Conservation (phyloP, 768 basidiomycete species). For the Tylopilus intermedius region DNA sequence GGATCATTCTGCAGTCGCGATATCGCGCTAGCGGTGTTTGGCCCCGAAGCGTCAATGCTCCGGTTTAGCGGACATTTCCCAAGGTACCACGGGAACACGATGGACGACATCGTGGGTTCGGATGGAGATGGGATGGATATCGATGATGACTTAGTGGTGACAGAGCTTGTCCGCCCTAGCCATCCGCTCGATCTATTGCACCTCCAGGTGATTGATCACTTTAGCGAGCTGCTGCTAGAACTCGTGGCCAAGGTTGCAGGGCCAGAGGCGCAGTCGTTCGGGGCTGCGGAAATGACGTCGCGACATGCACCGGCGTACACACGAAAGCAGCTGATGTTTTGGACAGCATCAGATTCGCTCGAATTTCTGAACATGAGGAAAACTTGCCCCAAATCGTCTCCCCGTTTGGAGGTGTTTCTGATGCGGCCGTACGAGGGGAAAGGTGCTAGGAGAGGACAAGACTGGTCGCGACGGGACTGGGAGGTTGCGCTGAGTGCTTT, state of each 20-base stretch:
- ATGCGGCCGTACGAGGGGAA: conserved; percentile 40
- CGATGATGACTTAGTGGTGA: conserved; percentile 45
- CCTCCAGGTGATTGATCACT: conserved; percentile 64
- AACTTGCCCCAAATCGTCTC: conserved; percentile 31
- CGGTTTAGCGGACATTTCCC: conserved; percentile 39
- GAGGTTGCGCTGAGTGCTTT: conserved; percentile 45
- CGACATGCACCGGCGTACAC: conserved; percentile 53
- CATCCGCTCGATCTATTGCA: conserved; percentile 66
- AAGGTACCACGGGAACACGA: conserved; percentile 31
- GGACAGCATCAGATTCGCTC: conserved; percentile 54
- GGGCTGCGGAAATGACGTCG: conserved; percentile 35
- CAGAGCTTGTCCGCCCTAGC: conserved; percentile 39
- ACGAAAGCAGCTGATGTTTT: conserved; percentile 40
- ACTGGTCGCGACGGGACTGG: conserved; percentile 74
- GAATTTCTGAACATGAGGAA: conserved; percentile 49
- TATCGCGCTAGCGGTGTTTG: conserved; percentile 46
- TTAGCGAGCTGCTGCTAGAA: conserved; percentile 54
- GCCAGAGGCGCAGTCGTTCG: conserved; percentile 39
- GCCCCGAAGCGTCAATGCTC: conserved; percentile 31
- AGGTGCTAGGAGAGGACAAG: conserved; percentile 64
- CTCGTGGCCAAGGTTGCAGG: conserved; percentile 54
- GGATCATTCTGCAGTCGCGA: conserved; percentile 46
- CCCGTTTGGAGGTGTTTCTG: conserved; percentile 50
- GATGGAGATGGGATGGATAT: conserved; percentile 54
- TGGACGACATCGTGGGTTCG: background rate